Evolutionary conservation across 1,139 yeast genomes (phyloP).

Genomic region (Yamadazyma triangularis): DNA sequence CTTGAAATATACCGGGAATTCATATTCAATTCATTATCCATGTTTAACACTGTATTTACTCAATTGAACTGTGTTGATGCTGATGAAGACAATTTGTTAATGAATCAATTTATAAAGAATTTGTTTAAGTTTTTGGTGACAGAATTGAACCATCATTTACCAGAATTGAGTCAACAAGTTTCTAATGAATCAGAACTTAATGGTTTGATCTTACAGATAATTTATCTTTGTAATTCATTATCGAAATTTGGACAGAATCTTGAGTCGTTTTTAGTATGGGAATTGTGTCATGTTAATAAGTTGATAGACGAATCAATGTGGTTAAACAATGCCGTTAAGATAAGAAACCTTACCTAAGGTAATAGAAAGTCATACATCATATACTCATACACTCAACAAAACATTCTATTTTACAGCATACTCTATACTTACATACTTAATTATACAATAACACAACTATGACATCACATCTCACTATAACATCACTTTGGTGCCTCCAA

Average conservation of each 20-base stretch:
- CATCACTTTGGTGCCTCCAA: constrained; percentile 1
- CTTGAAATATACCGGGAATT: constrained; percentile 83
- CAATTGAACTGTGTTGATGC: constrained; percentile 12
- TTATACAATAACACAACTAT: not conserved
- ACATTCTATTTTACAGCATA: no score
- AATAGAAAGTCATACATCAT: no score
- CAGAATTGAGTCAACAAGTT: constrained; percentile 16
- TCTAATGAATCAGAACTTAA: constrained; percentile 27
- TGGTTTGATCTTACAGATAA: constrained; percentile 64
- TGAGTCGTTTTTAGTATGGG: constrained; percentile 40
- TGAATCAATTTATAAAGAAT: constrained; percentile 31
- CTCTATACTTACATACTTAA: not conserved
- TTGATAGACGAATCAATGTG: constrained; percentile 32
- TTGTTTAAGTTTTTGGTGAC: constrained; percentile 24
- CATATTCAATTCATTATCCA: constrained; percentile 66
- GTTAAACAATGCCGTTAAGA: constrained; percentile 32
- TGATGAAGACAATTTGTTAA: constrained; percentile 23
- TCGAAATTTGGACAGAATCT: constrained; percentile 70
- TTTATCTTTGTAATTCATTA: constrained; percentile 73
- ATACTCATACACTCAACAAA: not conserved
- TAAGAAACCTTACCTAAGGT: constrained; percentile 25
- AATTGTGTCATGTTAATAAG: constrained; percentile 22
- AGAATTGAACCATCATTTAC: constrained; percentile 26
- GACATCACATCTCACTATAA: not conserved
- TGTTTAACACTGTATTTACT: constrained; percentile 59